phyloP scores from a whole-genome alignment of 495 filamentous ascomycete genomes.

The Talaromyces nanjingensis region DNA sequence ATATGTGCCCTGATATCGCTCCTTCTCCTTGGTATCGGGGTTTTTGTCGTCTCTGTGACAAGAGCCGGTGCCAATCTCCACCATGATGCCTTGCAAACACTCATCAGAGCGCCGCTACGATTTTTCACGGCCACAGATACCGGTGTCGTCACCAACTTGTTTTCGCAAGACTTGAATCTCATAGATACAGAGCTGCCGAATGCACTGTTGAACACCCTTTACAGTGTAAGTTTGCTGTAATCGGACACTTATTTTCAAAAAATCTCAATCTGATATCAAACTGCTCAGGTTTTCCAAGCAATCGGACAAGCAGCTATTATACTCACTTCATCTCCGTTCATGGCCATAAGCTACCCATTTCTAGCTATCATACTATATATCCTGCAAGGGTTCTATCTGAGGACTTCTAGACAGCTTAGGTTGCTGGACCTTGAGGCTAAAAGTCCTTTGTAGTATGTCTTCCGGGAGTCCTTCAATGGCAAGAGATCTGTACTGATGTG shows the following conservation, averaged over 20 bases:
- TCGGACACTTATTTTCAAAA: neutral
- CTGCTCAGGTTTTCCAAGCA: neutral
- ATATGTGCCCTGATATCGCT: conserved; percentile 15
- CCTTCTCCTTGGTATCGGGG: neutral
- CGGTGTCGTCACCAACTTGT: conserved; percentile 42
- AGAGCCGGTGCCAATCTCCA: conserved; percentile 11
- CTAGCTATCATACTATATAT: conserved; percentile 39
- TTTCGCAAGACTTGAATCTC: conserved; percentile 54
- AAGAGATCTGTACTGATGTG: neutral
- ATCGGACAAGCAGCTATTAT: conserved; percentile 45
- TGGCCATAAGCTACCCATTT: conserved; percentile 43
- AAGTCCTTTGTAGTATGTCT: conserved; percentile 48
- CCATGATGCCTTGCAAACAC: conserved; percentile 9
- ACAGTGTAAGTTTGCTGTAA: conserved; percentile 20
- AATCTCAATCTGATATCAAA: neutral
- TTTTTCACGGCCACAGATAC: conserved; percentile 42
- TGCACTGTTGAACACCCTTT: conserved; percentile 10
- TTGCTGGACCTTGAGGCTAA: conserved; percentile 50
- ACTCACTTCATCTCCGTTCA: conserved; percentile 36
- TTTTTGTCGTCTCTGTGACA: conserved; percentile 4
- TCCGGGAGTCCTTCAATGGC: neutral
- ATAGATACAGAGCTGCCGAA: conserved; percentile 50
- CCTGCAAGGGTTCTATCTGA: conserved; percentile 54
- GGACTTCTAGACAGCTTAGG: conserved; percentile 54
- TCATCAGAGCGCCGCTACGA: conserved; percentile 32